Evolutionary conservation across 2,329 filamentous ascomycete genomes (phyloP).

Genomic region (Fusarium albidum): DNA sequence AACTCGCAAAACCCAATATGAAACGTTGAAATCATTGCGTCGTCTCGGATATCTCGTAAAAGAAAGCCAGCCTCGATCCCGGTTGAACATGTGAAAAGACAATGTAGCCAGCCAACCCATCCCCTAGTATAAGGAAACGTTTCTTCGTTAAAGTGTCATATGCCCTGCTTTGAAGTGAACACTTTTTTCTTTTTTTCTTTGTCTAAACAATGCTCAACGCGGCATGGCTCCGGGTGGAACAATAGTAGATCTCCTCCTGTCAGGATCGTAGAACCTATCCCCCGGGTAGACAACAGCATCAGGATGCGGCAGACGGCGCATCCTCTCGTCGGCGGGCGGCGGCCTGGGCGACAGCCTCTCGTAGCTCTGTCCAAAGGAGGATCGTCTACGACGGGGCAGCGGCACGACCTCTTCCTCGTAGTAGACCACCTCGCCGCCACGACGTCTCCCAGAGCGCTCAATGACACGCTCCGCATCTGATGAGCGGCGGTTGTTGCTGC

Average conservation of each 20-base stretch:
- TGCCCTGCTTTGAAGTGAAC: background rate
- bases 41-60: conserved; percentile 1
- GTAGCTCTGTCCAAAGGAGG: conserved; percentile 21
- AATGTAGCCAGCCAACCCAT: background rate
- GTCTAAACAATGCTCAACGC: conserved; percentile 21
- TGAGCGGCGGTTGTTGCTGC: conserved; percentile 22
- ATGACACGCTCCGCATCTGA: conserved; percentile 18
- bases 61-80: conserved; percentile 9
- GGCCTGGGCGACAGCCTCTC: conserved; percentile 26
- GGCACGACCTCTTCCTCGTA: conserved; percentile 32
- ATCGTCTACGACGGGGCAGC: conserved; percentile 14
- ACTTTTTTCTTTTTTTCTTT: background rate
- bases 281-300: conserved; percentile 30
- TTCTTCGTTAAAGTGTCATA: background rate
- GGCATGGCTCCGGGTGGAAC: conserved; percentile 21
- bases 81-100: background rate
- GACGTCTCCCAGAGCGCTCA: conserved; percentile 22
- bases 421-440: conserved; percentile 30
- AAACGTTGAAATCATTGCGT: conserved; percentile 6
- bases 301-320: conserved; percentile 23
- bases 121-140: conserved; percentile 3
- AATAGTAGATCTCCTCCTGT: conserved; percentile 21
- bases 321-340: conserved; percentile 25
- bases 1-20: conserved; percentile 1
- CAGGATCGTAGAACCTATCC: conserved; percentile 32